Conservation (phyloP, 139 green algal genomes). For the Chlorella vulgaris region DNA sequence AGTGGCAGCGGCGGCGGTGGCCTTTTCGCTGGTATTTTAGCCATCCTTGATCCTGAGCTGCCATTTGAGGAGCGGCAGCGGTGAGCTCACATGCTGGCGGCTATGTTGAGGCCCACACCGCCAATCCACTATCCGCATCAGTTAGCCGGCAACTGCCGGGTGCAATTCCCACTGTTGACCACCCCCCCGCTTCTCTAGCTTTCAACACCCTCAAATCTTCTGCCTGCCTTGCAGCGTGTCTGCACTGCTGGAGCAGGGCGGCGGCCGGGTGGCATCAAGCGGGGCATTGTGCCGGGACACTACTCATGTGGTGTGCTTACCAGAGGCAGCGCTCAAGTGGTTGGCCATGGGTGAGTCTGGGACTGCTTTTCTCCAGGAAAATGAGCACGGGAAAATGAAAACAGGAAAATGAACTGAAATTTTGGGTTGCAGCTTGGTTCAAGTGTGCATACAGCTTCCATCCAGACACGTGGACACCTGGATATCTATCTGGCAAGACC, state of each 20-base stretch:
- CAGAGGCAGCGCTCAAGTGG: slow-evolving; percentile 36
- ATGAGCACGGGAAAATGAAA: too few species aligned
- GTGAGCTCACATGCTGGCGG: slow-evolving; percentile 6
- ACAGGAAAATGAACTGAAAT: not conserved
- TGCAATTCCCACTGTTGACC: not conserved
- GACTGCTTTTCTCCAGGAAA: not conserved
- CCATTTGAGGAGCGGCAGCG: slow-evolving; percentile 20
- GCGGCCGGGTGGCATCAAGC: slow-evolving; percentile 13
- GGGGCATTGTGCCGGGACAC: slow-evolving; percentile 9
- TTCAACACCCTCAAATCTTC: too few species aligned
- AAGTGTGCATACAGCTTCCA: not conserved
- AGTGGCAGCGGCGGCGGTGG: not conserved
- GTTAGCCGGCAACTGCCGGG: not conserved
- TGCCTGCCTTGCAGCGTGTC: slow-evolving; percentile 25
- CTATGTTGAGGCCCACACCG: too few species aligned
- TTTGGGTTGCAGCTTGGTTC: not conserved
- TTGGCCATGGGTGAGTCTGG: slow-evolving; percentile 38
- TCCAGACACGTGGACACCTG: not conserved
- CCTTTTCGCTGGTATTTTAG: slow-evolving; percentile 34
- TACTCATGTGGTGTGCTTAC: slow-evolving; percentile 40
- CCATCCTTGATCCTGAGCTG: slow-evolving; percentile 38
- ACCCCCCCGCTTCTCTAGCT: not conserved
- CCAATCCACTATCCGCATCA: not conserved
- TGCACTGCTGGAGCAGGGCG: slow-evolving; percentile 25
- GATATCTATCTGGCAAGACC: not conserved